A percentile compares a stretch with the other conserved stretches of the same genome.
Conservation (phyloP, 164 flowering plant species). For the Warburgia ugandensis region DNA sequence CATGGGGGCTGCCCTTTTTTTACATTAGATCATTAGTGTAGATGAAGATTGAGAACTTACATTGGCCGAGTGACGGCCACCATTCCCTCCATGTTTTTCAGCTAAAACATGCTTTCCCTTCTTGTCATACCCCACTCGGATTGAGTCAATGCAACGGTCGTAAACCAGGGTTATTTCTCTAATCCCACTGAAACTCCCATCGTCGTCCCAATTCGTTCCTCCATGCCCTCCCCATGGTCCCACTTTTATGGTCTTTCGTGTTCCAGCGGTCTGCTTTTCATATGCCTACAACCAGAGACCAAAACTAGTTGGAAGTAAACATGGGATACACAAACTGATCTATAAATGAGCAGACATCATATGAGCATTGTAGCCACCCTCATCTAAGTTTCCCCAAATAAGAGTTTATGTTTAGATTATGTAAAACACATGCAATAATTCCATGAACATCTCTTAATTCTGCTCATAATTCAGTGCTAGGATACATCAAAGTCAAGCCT, state of each 20-base stretch:
- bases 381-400: too few relatives aligned
- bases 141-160: slow-evolving; percentile 57
- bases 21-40: too few relatives aligned
- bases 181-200: slow-evolving; percentile 46
- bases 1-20: too few relatives aligned
- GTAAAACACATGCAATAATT: too few relatives aligned
- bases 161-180: slow-evolving; percentile 46
- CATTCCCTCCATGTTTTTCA: slow-evolving; percentile 53
- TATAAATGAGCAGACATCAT: too few relatives aligned
- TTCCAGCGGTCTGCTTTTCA: slow-evolving; percentile 11
- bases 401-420: too few relatives aligned
- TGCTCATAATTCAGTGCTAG: too few relatives aligned
- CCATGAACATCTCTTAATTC: too few relatives aligned
- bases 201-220: slow-evolving; percentile 60
- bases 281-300: background rate
- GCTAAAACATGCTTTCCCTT: slow-evolving; percentile 37
- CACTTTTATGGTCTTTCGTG: slow-evolving; percentile 25
- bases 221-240: slow-evolving; percentile 75
- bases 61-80: slow-evolving; percentile 32
- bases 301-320: too few relatives aligned
- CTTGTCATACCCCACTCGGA: slow-evolving; percentile 48
- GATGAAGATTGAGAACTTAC: slow-evolving; percentile 19
- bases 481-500: too few relatives aligned
- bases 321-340: too few relatives aligned
- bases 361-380: too few relatives aligned